Base-by-base conservation (phyloP, 768 basidiomycete species). In the Serendipita sp. region DNA sequence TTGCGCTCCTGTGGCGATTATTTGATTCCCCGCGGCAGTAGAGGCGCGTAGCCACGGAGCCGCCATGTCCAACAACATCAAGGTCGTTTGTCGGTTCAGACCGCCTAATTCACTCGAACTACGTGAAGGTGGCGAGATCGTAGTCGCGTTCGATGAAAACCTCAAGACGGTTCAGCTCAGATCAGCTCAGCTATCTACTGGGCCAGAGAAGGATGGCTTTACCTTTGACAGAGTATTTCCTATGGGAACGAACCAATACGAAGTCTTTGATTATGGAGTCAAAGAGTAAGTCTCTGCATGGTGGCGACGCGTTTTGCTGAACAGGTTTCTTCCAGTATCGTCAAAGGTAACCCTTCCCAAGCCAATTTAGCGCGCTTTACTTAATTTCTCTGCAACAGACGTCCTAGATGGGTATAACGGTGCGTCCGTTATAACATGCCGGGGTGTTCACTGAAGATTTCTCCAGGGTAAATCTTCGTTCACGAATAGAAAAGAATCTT, bases 1-100 rank as follows among this genome's bases (percentile, higher is more conserved):
- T 23, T 23, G 23, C 23, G 23, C 1, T 23, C 23, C 23, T 23
- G 23, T 23, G 23, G 23, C 23, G 23, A 23, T 23, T 23, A 23
- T 23, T 23, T 23, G 23, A 23, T 23, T 23, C 23, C 23, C 23
- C 23, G 23, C 23, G 23, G 23, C 23, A 23, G 23, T 23, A 23
- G 23, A 23, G 23, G 23, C 23, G 23, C 13, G 40, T 40, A 40
- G 40, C 40, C 13, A 40, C 40, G 40, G 40, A 40, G 40, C 66
- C 27, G 34, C 27, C 55, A 60, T 60, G 55, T 78, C 78, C 67
- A 92, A 85, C 69, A 94, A 94, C 74, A 93, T 95, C 81, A 95
- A 98, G 80, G 96, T 99, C 72, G 91, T 99, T 68, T 98, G 95
- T 81, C 91, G 95, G 95, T 99, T 98, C 76, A 92, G 96, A 67